Evolutionary conservation across 306 rosid genomes (phyloP), one percentile per base, ranked within the genome.

Genomic region (Macrotyloma uniflorum): DNA sequence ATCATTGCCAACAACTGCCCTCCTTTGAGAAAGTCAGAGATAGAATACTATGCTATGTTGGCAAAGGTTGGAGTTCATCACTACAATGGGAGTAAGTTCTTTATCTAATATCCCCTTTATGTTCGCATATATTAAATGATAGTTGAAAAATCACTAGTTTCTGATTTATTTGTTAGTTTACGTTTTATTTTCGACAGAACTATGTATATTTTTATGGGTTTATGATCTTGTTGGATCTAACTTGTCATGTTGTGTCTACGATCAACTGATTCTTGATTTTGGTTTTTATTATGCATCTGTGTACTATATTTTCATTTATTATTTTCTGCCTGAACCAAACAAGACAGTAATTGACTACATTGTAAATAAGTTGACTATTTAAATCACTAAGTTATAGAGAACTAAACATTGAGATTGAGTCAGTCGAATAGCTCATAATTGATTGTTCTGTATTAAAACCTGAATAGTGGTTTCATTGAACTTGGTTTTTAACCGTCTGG

Each of bases 1-100:
- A 92, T 92, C 77, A 90, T 92, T 80, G 93, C 93, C 38, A 92
- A 92, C 80, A 92, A 92, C 59, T 92, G 97, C 47, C 97, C 93
- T 1, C 96, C 97, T 43, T 83, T 92, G 50, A 75, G 96, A 57
- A 92, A 92, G 78, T 92, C 93, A 0, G 96, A 92, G 72, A 90
- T 90, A 0, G 97, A 92, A 35, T 92, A 92, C 66, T 90, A 92
- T 58, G 92, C 97, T 0, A 92, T 91, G 97, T 85, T 91, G 83
- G 94, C 94, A 0, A 91, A 91, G 83, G 87, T 89, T 80, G 96
- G 93, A 68, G 93, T 91, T 51, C 97, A 91, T n/a, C 94, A 89
- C 40, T 89, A 91, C 71, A 89, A 88, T 14, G 97, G 95, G n/a
- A 92, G 97, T 92, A 80, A 75, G 93, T 86, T 82, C 35, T 76